Evolutionary conservation across 305 asterid genomes (phyloP).

Genomic region (Fraxinus nigra): DNA sequence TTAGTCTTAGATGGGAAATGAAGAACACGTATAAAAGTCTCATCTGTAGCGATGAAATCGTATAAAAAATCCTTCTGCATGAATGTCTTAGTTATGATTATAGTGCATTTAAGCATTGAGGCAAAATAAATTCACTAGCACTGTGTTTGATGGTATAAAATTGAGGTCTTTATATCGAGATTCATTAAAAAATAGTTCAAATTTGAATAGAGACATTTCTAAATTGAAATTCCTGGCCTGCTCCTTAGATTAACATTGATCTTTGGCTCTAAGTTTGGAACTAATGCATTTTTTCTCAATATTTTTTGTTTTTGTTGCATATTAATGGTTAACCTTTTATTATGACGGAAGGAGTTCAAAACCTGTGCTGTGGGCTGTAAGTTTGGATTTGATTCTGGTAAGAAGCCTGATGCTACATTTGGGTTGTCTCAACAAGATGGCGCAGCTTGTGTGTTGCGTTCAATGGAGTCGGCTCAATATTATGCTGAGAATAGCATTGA

Average conservation of each 20-base stretch:
- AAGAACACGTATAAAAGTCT: not conserved
- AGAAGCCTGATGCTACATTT: slow-evolving; percentile 70
- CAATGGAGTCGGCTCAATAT: slow-evolving; percentile 89
- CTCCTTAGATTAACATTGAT: not conserved
- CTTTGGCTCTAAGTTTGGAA: not conserved
- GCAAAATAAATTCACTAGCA: not conserved
- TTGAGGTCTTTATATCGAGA: not conserved
- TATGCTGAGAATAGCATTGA: slow-evolving; percentile 69
- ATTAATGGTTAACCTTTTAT: slow-evolving; percentile 13
- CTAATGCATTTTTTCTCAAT: not conserved
- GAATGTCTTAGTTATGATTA: not conserved
- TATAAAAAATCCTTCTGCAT: not conserved
- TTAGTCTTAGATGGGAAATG: not conserved
- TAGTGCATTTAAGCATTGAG: not conserved
- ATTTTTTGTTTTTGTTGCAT: not conserved
- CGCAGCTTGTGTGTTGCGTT: slow-evolving; percentile 59
- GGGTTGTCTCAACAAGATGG: slow-evolving; percentile 49
- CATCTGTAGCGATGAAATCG: not conserved
- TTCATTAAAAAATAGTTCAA: not conserved
- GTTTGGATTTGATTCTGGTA: slow-evolving; percentile 40
- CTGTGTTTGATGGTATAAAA: not conserved
- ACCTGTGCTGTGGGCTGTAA: slow-evolving; percentile 78
- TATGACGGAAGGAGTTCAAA: slow-evolving; percentile 57
- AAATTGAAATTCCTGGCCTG: not conserved
- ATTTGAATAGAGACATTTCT: not conserved